Evolutionary conservation across 805 yeast genomes (phyloP).

Genomic region (Candida arabinofermentans): DNA sequence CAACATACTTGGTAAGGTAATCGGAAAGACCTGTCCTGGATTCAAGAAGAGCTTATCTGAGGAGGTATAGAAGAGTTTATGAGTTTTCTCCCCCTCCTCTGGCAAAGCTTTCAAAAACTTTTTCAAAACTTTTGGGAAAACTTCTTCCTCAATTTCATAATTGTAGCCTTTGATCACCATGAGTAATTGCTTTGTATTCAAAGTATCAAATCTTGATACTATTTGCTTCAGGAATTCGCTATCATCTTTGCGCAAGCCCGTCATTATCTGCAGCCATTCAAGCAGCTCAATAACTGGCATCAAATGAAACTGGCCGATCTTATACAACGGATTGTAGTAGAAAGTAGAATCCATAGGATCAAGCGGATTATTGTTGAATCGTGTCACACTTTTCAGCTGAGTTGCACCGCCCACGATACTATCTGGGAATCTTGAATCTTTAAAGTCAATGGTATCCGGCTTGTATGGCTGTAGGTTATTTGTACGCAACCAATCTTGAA

Average conservation of each 20-base stretch:
- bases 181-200: conserved; percentile 68
- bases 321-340: conserved; percentile 60
- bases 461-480: conserved; percentile 49
- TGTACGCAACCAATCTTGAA: conserved; percentile 91
- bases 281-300: conserved; percentile 72
- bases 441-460: conserved; percentile 23
- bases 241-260: conserved; percentile 47
- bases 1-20: conserved; percentile 65
- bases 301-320: conserved; percentile 63
- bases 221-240: conserved; percentile 60
- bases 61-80: conserved; percentile 20
- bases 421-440: conserved; percentile 32
- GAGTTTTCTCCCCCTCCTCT: conserved; percentile 10
- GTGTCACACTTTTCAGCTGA: conserved; percentile 26
- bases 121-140: conserved; percentile 51
- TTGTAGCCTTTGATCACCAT: conserved; percentile 72
- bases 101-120: conserved; percentile 37
- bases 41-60: conserved; percentile 42
- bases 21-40: conserved; percentile 47
- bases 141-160: conserved; percentile 77
- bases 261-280: conserved; percentile 88
- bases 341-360: conserved; percentile 51
- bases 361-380: conserved; percentile 25
- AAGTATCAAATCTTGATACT: conserved; percentile 44
- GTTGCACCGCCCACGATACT: conserved; percentile 21